Conservation (phyloP, 176 grass and related monocot genomes). For the Oryza australiensis region DNA sequence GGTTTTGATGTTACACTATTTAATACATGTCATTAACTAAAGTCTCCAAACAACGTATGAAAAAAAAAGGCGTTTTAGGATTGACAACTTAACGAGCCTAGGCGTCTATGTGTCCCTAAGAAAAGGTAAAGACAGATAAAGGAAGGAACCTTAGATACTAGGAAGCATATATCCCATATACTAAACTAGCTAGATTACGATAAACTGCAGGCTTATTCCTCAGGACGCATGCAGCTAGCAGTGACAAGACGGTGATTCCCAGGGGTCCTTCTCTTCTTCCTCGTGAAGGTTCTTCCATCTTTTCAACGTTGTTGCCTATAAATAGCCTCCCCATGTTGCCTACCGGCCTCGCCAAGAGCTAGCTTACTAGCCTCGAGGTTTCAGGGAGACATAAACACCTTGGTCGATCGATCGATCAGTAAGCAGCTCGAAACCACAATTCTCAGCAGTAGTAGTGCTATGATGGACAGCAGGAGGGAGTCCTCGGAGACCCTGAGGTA, state of each 20-base stretch:
- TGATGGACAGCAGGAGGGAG: slow-evolving; percentile 49
- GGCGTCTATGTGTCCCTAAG: background rate
- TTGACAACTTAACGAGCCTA: background rate
- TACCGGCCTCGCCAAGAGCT: slow-evolving; percentile 29
- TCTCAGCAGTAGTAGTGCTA: background rate
- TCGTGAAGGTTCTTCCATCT: slow-evolving; percentile 27
- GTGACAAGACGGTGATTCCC: background rate
- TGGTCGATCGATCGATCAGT: background rate
- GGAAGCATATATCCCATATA: background rate
- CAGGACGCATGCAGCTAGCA: background rate
- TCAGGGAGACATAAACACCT: slow-evolving; percentile 4
- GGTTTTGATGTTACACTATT: background rate
- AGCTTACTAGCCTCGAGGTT: slow-evolving; percentile 9
- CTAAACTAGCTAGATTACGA: background rate
- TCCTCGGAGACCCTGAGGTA: slow-evolving; percentile 59
- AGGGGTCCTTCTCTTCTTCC: background rate
- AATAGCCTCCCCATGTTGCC: slow-evolving; percentile 23
- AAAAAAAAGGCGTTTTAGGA: background rate
- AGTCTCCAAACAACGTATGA: background rate
- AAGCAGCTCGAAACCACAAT: background rate
- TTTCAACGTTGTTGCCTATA: slow-evolving; percentile 43
- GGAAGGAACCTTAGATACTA: slow-evolving; percentile 1
- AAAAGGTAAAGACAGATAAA: background rate
- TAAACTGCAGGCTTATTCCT: slow-evolving; percentile 27
- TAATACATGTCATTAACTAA: background rate